Base-by-base conservation (phyloP, 2,329 filamentous ascomycete genomes). In the Epichloe brachyelytri region DNA sequence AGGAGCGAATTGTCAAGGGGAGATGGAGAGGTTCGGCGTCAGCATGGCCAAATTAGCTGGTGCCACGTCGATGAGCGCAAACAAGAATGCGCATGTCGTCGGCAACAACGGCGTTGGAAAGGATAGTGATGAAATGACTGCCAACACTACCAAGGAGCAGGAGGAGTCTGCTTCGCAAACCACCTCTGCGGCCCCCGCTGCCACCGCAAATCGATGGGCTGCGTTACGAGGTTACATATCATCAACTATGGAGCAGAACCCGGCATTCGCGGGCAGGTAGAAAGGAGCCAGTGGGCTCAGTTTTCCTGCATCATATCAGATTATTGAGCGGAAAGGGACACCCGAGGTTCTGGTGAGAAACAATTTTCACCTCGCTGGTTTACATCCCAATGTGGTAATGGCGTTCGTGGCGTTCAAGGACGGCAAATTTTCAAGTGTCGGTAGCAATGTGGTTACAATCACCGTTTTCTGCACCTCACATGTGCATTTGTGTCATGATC, bases 231-330 rank as follows among this genome's bases (percentile, higher is more conserved):
- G 75, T 10, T 94, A 91, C 63, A 94, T 96, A 48, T 84, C 86
- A 2, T 77, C 83, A 41, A 96, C 88, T 1, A 88, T 95, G 82
- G 88, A 95, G 69, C 85, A 88, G 67, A 91, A 91, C 59, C 80
- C 85, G 14, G 86, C 85, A 3, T 95, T 95, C 59, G 52, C 54
- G 19, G 57, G 52, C 19, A 63, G 65, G 51, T 47, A 45, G 48
- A 17, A 46, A 3, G n/a, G 12, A 26, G 17, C 38, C 5, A 11
- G 14, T 12, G 3, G 10, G 8, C 11, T 22, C 11, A 11, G 4
- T 4, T 17, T 37, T 34, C 12, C 14, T 14, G 30, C 43, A 15
- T 34, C 26, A 11, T 11, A 11, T 30, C 8, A 8, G 26, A 30
- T 10, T 10, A 30, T 30, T 1, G 26, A 30, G 10, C 26, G 26